These are phyloP conservation scores for Mycena venus DNA, from an alignment of 768 basidiomycete species.

Conservation along the genomic window DNA sequence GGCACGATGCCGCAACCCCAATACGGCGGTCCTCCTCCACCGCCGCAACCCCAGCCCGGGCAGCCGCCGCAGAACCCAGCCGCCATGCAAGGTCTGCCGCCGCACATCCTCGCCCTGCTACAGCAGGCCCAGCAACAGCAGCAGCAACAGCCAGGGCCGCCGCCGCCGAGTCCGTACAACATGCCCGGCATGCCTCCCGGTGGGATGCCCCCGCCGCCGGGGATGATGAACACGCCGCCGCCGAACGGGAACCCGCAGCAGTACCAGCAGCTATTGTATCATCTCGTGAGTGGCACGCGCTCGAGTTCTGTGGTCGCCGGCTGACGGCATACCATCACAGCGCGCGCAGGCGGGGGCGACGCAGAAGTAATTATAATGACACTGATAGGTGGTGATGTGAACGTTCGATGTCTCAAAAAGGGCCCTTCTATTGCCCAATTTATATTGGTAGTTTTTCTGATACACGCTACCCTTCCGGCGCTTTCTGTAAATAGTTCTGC, in stretches of 20 bases:
- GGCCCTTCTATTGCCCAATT: background rate
- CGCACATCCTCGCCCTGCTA: conserved; percentile 79
- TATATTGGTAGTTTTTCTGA: background rate
- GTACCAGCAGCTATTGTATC: conserved; percentile 31
- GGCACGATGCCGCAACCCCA: no score
- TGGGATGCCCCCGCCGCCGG: conserved; percentile 47
- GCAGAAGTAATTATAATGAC: background rate
- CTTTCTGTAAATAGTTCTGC: background rate
- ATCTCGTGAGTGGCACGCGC: conserved; percentile 16
- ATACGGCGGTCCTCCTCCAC: conserved; percentile 32
- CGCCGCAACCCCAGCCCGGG: conserved; percentile 42
- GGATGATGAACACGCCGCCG: conserved; percentile 25
- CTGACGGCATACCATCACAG: background rate
- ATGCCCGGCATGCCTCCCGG: conserved; percentile 40
- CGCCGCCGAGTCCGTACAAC: conserved; percentile 51
- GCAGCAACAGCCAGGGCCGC: conserved; percentile 64
- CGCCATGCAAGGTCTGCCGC: conserved; percentile 65
- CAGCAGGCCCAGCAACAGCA: conserved; percentile 50
- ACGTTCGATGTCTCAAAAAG: conserved; percentile 5
- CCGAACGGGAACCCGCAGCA: conserved; percentile 24
- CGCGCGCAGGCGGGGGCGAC: conserved; percentile 6
- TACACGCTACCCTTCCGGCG: background rate
- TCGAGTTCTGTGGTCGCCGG: background rate
- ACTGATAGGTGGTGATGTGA: background rate
- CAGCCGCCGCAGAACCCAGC: conserved; percentile 53